A percentile compares a stretch with the other conserved stretches of the same genome.
phyloP scores from a whole-genome alignment of 2,329 filamentous ascomycete species.

The Rutstroemia sp. region DNA sequence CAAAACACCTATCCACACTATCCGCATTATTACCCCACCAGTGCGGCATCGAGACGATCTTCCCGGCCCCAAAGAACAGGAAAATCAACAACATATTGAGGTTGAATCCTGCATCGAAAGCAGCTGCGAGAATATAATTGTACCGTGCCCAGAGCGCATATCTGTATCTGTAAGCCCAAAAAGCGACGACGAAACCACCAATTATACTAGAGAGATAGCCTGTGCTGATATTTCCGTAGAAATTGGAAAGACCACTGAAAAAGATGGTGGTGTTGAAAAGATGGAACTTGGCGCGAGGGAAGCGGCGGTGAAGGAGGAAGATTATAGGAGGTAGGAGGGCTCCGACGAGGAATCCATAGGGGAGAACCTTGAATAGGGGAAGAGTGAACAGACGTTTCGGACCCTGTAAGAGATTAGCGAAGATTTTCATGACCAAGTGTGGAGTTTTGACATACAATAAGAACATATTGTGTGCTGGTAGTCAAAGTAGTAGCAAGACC shows the following conservation, averaged over 20 bases:
- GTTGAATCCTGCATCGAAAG: slow-evolving; percentile 56
- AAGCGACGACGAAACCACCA: slow-evolving; percentile 55
- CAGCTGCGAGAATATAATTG: slow-evolving; percentile 54
- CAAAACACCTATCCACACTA: slow-evolving; percentile 53
- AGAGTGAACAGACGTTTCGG: slow-evolving; percentile 42
- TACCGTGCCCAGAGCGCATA: slow-evolving; percentile 53
- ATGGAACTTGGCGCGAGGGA: slow-evolving; percentile 44
- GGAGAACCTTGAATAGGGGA: slow-evolving; percentile 40
- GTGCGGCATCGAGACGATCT: slow-evolving; percentile 50
- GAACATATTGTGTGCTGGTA: slow-evolving; percentile 51
- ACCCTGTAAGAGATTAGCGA: slow-evolving; percentile 26
- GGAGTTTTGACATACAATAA: slow-evolving; percentile 36
- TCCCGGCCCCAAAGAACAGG: slow-evolving; percentile 49
- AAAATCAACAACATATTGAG: slow-evolving; percentile 56
- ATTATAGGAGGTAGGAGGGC: slow-evolving; percentile 39
- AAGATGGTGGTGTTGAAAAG: slow-evolving; percentile 58
- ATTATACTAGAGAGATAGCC: slow-evolving; percentile 50
- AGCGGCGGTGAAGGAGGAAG: slow-evolving; percentile 43
- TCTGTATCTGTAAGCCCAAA: slow-evolving; percentile 46
- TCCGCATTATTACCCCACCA: slow-evolving; percentile 56
- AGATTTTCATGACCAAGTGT: background rate
- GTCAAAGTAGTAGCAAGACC: slow-evolving; percentile 43
- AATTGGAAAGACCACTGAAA: slow-evolving; percentile 45
- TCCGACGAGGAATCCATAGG: slow-evolving; percentile 47
- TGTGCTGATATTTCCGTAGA: slow-evolving; percentile 56